Evolutionary conservation across 345 rosid species (phyloP), one percentile per base, ranked within the genome.

Genomic region (Euclidium syriacum): DNA sequence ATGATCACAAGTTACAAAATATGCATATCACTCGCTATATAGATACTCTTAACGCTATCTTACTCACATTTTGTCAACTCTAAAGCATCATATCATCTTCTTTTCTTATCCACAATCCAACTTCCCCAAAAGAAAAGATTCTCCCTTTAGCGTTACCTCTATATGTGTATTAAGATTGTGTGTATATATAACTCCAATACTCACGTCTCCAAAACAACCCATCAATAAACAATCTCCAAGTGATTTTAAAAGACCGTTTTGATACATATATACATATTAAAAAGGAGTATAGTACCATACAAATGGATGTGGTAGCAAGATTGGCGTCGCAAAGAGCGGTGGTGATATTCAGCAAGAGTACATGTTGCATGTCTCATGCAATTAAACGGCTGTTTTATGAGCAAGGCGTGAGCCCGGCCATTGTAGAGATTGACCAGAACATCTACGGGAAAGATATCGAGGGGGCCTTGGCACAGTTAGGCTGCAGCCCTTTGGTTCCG

Each of bases 291-390:
- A n/a, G n/a, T 46, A 62, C 38, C 11, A 61, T n/a, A 57, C n/a
- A 66, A 29, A 92, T 92, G 98, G 98, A 92, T 64, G 67, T 82
- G 14, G 82, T 92, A 7, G 78, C 77, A 12, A 92, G 75, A 66
- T 60, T 92, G 65, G 91, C 87, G 12, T 81, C 95, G 1, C 94
- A 86, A 48, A 92, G 81, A 78, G 95, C 95, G 11, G 98, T 92
- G 78, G 96, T 92, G 82, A 92, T 89, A 40, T 92, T 89, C 83
- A 89, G 96, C 83, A 89, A 86, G 84, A 89, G 89, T 57, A 73
- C 95, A 0, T 92, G 96, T 72, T 85, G 89, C 78, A 86, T 92
- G 95, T 71, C 91, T 79, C 96, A 92, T 66, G 87, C 98, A 38
- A 85, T 89, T 34, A 89, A 92, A 75, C 75, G 91, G 24, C 57